These are phyloP conservation scores for Raffaelea albimanens DNA, from an alignment of 2,329 filamentous ascomycete species.

Conservation along the genomic window DNA sequence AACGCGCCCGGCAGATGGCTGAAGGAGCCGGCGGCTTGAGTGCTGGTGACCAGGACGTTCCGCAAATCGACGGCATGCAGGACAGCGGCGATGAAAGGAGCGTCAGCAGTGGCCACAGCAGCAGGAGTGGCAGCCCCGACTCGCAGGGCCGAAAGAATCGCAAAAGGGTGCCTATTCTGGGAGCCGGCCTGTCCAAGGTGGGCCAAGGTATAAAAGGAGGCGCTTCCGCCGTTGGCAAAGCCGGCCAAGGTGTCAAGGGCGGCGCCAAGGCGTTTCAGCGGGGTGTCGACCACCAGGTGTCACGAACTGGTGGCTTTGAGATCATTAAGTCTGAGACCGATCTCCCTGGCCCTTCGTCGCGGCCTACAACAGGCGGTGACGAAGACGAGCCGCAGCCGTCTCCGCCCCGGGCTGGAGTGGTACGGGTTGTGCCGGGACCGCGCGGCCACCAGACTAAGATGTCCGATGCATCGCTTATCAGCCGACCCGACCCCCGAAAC, in stretches of 20 bases:
- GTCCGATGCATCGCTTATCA: slow-evolving; percentile 19
- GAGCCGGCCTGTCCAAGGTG: slow-evolving; percentile 33
- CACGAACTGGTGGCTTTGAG: slow-evolving; percentile 46
- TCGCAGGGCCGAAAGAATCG: slow-evolving; percentile 12
- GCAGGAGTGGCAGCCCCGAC: slow-evolving; percentile 1
- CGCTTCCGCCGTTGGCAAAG: slow-evolving; percentile 29
- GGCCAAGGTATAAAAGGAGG: slow-evolving; percentile 39
- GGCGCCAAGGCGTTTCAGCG: slow-evolving; percentile 36
- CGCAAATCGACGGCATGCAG: slow-evolving; percentile 31
- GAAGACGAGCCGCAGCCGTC: background rate
- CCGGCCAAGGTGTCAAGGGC: slow-evolving; percentile 33
- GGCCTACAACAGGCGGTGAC: slow-evolving; percentile 6
- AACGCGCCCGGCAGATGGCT: slow-evolving; percentile 40
- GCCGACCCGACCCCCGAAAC: slow-evolving; percentile 6
- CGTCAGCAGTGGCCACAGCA: slow-evolving; percentile 5
- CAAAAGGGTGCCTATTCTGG: slow-evolving; percentile 21
- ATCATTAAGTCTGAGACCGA: slow-evolving; percentile 14
- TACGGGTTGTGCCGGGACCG: background rate
- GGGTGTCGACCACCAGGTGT: slow-evolving; percentile 42
- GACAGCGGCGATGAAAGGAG: slow-evolving; percentile 2
- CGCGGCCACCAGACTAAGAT: slow-evolving; percentile 26
- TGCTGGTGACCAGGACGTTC: slow-evolving; percentile 42
- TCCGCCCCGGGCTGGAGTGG: background rate
- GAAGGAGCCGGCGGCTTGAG: slow-evolving; percentile 37
- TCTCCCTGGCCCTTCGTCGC: slow-evolving; percentile 4